phyloP scores from a whole-genome alignment of 2,329 filamentous ascomycete species.

The Sporothrix inflata region DNA sequence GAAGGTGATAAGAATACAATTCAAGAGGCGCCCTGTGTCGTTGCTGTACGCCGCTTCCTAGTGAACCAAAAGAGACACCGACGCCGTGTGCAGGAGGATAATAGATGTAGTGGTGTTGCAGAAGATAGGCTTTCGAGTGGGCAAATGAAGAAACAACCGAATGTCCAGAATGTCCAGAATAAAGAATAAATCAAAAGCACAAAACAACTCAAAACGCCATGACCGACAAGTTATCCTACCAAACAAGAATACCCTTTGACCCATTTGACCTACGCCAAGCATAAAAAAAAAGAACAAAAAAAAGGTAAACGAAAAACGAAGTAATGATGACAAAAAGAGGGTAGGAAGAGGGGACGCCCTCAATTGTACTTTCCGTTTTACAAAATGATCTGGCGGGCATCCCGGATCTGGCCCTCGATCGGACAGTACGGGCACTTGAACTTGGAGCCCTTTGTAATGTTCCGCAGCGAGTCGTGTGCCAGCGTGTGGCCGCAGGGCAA shows the following conservation, averaged over 20 bases:
- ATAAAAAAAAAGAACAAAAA: not conserved
- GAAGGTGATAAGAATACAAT: not conserved
- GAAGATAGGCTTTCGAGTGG: not conserved
- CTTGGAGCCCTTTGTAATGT: constrained; percentile 74
- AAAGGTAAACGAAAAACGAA: not conserved
- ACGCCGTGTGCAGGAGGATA: not conserved
- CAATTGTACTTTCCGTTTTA: constrained; percentile 40
- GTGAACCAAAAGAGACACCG: not conserved
- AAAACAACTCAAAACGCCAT: not conserved
- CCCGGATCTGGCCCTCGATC: constrained; percentile 74
- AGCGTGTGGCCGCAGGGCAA: constrained; percentile 95
- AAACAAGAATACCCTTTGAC: not conserved
- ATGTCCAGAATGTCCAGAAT: not conserved
- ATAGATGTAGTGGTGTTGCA: not conserved
- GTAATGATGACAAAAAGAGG: not conserved
- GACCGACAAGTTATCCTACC: not conserved
- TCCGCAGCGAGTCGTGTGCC: constrained; percentile 78
- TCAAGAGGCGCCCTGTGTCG: not conserved
- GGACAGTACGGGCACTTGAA: constrained; percentile 99
- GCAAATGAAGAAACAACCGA: not conserved
- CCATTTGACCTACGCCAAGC: not conserved
- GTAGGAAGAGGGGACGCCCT: not conserved
- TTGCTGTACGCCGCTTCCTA: not conserved
- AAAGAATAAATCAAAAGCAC: not conserved
- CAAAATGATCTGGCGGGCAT: constrained; percentile 74